These are phyloP conservation scores for Bocquillonia castaneifolia DNA, from an alignment of 441 rosid species.

Conservation along the genomic window DNA sequence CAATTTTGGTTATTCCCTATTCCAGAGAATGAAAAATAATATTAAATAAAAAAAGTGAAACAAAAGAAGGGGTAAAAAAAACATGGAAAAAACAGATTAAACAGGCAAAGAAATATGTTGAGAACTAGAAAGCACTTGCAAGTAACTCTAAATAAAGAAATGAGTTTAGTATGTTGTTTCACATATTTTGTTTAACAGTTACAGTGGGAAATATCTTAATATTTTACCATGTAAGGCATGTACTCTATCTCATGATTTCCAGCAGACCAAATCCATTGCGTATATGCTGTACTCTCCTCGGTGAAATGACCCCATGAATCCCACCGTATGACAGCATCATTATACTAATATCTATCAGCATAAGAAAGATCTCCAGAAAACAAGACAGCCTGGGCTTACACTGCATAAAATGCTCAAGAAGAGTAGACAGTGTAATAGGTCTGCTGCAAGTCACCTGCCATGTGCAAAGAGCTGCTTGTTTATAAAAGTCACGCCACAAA, in stretches of 20 bases:
- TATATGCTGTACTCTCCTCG: slow-evolving; percentile 45
- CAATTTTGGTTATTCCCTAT: too few species aligned
- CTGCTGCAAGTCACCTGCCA: slow-evolving; percentile 49
- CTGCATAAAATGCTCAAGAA: slow-evolving; percentile 41
- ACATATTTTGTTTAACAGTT: too few species aligned
- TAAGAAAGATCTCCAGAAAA: slow-evolving; percentile 53
- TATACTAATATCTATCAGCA: slow-evolving; percentile 40
- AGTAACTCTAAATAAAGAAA: not conserved
- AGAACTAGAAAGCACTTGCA: too few species aligned
- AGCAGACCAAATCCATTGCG: slow-evolving; percentile 52
- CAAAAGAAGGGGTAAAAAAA: too few species aligned
- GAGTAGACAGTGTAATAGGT: slow-evolving; percentile 48
- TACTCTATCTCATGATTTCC: slow-evolving; percentile 56
- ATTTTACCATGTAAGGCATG: slow-evolving; percentile 38
- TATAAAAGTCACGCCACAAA: too few species aligned
- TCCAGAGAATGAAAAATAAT: too few species aligned
- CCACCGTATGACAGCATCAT: slow-evolving; percentile 44
- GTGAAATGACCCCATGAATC: slow-evolving; percentile 49
- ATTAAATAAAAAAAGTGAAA: too few species aligned
- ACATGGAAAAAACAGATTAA: too few species aligned
- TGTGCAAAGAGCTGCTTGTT: too few species aligned
- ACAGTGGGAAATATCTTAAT: not conserved
- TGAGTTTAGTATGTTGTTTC: too few species aligned
- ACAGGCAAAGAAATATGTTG: too few species aligned
- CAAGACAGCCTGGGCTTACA: slow-evolving; percentile 38